Conservation (phyloP, 352 stramenopile genomes). For the Phytophthora pinifolia region DNA sequence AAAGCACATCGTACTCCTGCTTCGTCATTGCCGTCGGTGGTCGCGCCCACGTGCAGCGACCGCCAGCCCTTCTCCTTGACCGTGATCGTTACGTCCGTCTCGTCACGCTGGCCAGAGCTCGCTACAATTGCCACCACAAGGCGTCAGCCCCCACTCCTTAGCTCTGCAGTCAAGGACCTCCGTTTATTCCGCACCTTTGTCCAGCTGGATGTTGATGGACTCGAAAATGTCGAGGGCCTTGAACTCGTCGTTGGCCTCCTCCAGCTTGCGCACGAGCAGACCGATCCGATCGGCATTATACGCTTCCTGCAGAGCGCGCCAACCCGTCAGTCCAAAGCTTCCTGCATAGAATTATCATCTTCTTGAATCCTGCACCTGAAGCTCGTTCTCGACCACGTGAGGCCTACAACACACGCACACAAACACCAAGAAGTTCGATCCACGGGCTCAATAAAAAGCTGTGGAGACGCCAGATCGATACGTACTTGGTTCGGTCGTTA, state of each 20-base stretch:
- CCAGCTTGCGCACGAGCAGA: conserved; percentile 56
- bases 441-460: background rate
- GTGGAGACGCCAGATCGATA: background rate
- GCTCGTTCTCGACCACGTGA: conserved; percentile 85
- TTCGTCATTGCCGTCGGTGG: conserved; percentile 84
- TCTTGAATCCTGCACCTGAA: conserved; percentile 45
- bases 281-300: conserved; percentile 73
- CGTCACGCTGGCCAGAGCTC: conserved; percentile 64
- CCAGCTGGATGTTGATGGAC: conserved; percentile 77
- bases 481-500: conserved; percentile 86
- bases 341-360: background rate
- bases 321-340: background rate
- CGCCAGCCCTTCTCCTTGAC: conserved; percentile 88
- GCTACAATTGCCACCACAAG: conserved; percentile 29
- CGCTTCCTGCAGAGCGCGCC: conserved; percentile 37
- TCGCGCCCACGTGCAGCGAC: conserved; percentile 82
- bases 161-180: background rate
- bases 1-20: conserved; percentile 45
- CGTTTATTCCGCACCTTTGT: conserved; percentile 45
- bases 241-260: conserved; percentile 65
- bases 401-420: conserved; percentile 38
- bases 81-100: conserved; percentile 87
- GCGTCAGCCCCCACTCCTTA: conserved; percentile 4
- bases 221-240: conserved; percentile 85
- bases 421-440: conserved; percentile 9